Conservation (phyloP, 75 land plant genomes). For the Pinus albicaulis region DNA sequence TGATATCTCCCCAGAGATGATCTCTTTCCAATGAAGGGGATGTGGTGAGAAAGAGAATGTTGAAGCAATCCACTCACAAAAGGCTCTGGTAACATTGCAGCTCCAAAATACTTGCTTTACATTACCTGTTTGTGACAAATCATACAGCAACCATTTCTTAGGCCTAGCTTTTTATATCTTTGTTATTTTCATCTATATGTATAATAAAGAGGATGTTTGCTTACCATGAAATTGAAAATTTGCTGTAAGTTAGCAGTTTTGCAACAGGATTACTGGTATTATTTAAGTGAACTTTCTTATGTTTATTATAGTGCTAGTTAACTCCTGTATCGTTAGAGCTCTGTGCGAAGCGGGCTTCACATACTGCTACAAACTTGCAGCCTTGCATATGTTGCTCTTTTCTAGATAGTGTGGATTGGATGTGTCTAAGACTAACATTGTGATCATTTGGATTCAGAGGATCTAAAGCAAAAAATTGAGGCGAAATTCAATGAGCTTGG, state of each 20-base stretch:
- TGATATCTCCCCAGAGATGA: too few relatives aligned
- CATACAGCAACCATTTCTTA: too few relatives aligned
- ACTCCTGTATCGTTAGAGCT: background rate
- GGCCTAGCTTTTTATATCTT: background rate
- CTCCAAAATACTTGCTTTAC: too few relatives aligned
- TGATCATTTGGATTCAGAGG: constrained; percentile 30
- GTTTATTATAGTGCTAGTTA: background rate
- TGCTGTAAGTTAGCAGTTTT: background rate
- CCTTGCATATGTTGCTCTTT: background rate
- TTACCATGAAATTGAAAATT: background rate
- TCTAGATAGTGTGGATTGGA: background rate
- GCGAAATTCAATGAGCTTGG: constrained; percentile 43
- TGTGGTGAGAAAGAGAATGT: too few relatives aligned
- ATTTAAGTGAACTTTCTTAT: background rate
- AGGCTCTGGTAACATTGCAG: too few relatives aligned
- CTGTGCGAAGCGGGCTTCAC: background rate
- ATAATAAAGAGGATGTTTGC: background rate
- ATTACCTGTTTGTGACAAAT: too few relatives aligned
- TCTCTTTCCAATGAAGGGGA: too few relatives aligned
- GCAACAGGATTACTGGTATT: background rate
- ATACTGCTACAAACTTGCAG: background rate
- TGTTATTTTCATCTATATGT: background rate
- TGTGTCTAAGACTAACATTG: background rate
- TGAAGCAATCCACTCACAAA: too few relatives aligned
- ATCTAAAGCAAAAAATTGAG: constrained; percentile 52